Evolutionary conservation across 2,329 filamentous ascomycete genomes (phyloP).

Genomic region (Mariannaea sp.): DNA sequence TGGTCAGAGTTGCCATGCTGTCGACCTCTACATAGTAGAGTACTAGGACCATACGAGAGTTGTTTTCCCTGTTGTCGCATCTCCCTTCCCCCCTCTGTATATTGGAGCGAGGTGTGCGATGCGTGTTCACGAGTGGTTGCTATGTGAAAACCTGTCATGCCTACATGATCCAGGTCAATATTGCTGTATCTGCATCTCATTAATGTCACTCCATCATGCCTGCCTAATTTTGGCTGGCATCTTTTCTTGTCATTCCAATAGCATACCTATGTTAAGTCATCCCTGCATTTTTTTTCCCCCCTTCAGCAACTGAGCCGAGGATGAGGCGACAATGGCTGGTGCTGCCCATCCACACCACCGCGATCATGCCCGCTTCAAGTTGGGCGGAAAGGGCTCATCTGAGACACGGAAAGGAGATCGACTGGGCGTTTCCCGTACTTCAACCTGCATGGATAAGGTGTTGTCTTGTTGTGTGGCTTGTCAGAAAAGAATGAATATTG

Average conservation of each 20-base stretch:
- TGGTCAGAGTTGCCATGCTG: not conserved
- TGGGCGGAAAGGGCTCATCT: constrained; percentile 21
- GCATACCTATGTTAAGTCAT: not conserved
- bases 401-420: constrained; percentile 28
- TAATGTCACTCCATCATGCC: no score
- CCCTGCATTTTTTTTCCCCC: constrained; percentile 5
- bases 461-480: constrained; percentile 14
- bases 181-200: constrained; percentile 13
- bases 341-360: constrained; percentile 9
- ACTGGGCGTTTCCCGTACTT: constrained; percentile 12
- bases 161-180: constrained; percentile 3
- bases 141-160: constrained; percentile 14
- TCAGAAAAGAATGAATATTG: constrained; percentile 32
- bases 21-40: no score
- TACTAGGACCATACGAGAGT: not conserved
- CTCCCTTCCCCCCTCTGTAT: no score
- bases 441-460: constrained; percentile 18
- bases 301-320: constrained; percentile 10
- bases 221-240: constrained; percentile 22
- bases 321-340: constrained; percentile 17
- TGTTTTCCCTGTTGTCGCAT: not conserved
- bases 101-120: not conserved
- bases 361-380: not conserved
- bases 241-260: constrained; percentile 2
- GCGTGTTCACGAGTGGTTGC: constrained; percentile 1